Evolutionary conservation across 139 green algal genomes (phyloP).

Genomic region (Chlamydomonas eustigma): DNA sequence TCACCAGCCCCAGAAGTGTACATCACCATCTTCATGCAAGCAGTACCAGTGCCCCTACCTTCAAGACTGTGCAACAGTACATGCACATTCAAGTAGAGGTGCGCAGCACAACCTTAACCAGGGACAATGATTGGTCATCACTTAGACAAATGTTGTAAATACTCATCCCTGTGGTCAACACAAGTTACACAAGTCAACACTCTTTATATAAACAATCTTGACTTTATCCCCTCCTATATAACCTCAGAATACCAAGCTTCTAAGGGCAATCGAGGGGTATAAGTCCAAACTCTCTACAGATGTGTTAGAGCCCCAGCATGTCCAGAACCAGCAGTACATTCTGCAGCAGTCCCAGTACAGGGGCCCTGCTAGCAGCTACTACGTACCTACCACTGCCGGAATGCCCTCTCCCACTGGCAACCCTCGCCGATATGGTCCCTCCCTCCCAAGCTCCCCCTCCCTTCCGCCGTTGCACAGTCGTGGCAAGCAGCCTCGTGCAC

Average conservation of each 20-base stretch:
- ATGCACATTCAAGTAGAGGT: background rate
- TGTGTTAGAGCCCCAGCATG: background rate
- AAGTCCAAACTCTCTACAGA: background rate
- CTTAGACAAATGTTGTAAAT: too few relatives aligned
- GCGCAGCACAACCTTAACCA: too few relatives aligned
- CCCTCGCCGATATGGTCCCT: background rate
- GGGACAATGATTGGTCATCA: too few relatives aligned
- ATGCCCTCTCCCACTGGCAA: background rate
- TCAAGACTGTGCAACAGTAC: background rate
- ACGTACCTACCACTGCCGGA: background rate
- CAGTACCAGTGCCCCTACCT: background rate
- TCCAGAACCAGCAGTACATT: background rate
- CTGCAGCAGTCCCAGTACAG: background rate
- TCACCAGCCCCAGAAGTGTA: background rate
- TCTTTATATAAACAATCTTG: too few relatives aligned
- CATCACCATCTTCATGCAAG: background rate
- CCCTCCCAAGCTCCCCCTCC: too few relatives aligned
- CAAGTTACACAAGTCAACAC: too few relatives aligned
- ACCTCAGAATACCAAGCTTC: background rate
- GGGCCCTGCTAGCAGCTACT: slow-evolving; percentile 2
- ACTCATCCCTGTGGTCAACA: too few relatives aligned
- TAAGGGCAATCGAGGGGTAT: background rate
- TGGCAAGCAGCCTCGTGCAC: background rate
- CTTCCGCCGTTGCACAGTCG: too few relatives aligned
- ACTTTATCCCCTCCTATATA: background rate